Evolutionary conservation across 2,329 filamentous ascomycete genomes (phyloP), one percentile per base, ranked within the genome.

Genomic region (Diaporthe batatas): DNA sequence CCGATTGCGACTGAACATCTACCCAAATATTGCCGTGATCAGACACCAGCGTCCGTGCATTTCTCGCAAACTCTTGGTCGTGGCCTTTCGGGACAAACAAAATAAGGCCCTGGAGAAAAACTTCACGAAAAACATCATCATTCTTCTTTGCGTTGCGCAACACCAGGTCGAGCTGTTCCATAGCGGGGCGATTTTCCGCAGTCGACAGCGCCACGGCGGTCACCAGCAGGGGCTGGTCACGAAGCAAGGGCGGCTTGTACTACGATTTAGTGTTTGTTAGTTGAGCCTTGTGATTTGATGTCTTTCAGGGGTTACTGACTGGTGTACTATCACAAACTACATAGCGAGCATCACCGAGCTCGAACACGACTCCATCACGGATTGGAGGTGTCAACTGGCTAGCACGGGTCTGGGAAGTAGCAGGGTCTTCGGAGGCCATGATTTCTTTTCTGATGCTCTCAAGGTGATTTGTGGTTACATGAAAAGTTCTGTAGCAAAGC

Each of bases 111-210:
- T 44, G 36, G n/a, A 62, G 57, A 29, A 62, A 62, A 0, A 29
- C 18, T 4, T 16, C 36, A 29, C 57, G 25, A 18, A 62, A 44
- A 5, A 62, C 36, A 29, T 62, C 57, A 36, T 62, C 57, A 8
- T 44, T 62, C 36, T 62, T n/a, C 34, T 36, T 36, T 62, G 57
- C 57, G 36, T 44, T 25, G 58, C 12, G 58, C 58, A 64, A 32
- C 11, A 64, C 23, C 5, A n/a, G 6, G 2, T 64, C 39, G 21
- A 64, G 58, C 29, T 64, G 23, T 47, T 47, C 23, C 12, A 25
- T 18, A 16, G 23, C 21, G 14, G 58, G 32, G 44, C 39, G 34
- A 29, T 29, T 29, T 25, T n/a, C 16, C 5, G n/a, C 57, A 10
- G 25, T 39, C 21, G 39, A 10, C 6, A 64, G 39, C 29, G 29